These are phyloP conservation scores for Diaporthe citrichinensis DNA, from an alignment of 2,329 filamentous ascomycete species.

Conservation along the genomic window DNA sequence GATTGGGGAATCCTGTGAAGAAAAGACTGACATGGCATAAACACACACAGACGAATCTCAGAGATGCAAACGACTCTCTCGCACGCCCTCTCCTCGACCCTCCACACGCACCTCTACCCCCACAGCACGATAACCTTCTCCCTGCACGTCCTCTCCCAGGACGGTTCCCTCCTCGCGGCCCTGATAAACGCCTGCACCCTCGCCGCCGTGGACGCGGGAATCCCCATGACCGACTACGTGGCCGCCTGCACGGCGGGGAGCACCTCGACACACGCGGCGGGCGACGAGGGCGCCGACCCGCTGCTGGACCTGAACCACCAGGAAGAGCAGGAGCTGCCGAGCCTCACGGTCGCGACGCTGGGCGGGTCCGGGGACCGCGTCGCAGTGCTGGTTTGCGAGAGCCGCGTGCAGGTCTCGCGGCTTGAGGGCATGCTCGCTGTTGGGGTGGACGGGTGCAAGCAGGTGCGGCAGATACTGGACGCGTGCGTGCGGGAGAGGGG, in stretches of 20 bases:
- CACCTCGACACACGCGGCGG: constrained; percentile 75
- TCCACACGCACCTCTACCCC: constrained; percentile 91
- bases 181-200: constrained; percentile 93
- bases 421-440: constrained; percentile 95
- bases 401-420: constrained; percentile 83
- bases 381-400: constrained; percentile 87
- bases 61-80: constrained; percentile 87
- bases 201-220: constrained; percentile 92
- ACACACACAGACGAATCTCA: constrained; percentile 74
- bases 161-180: constrained; percentile 90
- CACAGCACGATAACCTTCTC: constrained; percentile 87
- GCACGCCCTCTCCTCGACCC: constrained; percentile 80
- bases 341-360: constrained; percentile 86
- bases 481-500: constrained; percentile 82
- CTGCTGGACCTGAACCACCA: constrained; percentile 83
- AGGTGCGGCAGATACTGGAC: constrained; percentile 86
- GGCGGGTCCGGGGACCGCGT: constrained; percentile 81
- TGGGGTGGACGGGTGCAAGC: constrained; percentile 91
- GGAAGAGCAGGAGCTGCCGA: constrained; percentile 91
- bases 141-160: constrained; percentile 89
- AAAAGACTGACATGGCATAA: not conserved
- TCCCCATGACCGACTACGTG: constrained; percentile 95
- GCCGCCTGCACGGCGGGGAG: constrained; percentile 90
- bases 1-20: not conserved
- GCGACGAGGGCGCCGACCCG: constrained; percentile 80